phyloP scores from a whole-genome alignment of 83 land plant genomes.

The Picea abies region DNA sequence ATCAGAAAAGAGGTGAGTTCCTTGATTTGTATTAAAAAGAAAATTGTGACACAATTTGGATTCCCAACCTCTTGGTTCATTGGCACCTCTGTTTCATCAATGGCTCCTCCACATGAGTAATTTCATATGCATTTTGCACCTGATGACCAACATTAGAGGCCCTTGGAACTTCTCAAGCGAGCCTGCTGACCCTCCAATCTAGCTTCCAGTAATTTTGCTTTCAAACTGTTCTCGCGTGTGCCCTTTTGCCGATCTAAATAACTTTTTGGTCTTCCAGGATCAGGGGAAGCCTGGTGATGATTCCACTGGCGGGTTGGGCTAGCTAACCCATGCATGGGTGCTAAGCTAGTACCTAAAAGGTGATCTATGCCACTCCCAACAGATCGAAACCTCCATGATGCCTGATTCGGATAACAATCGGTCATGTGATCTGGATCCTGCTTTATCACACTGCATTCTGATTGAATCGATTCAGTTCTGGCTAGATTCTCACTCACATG shows the following conservation, averaged over 20 bases:
- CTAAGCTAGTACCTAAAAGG: conserved; percentile 17
- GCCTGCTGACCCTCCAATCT: conserved; percentile 55
- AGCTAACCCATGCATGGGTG: conserved; percentile 18
- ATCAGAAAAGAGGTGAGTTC: background rate
- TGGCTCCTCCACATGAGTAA: background rate
- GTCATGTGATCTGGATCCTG: conserved; percentile 21
- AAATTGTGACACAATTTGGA: background rate
- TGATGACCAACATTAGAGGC: conserved; percentile 21
- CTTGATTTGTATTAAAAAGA: background rate
- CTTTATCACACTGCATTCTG: conserved; percentile 22
- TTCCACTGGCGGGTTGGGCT: conserved; percentile 66
- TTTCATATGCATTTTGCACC: background rate
- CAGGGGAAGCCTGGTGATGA: conserved; percentile 31
- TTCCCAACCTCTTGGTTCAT: conserved; percentile 2
- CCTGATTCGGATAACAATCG: conserved; percentile 9
- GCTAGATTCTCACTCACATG: conserved; percentile 19
- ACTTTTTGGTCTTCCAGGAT: conserved; percentile 43
- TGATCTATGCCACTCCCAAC: conserved; percentile 1
- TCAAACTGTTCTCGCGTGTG: conserved; percentile 52
- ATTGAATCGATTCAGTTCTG: conserved; percentile 22
- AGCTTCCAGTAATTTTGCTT: conserved; percentile 78
- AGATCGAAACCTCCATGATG: conserved; percentile 20
- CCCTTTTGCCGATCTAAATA: conserved; percentile 30
- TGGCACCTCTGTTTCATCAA: background rate
- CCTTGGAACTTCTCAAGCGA: conserved; percentile 38